These are phyloP conservation scores for Zizania palustris DNA, from an alignment of 202 grass and related monocot species.

Conservation along the genomic window DNA sequence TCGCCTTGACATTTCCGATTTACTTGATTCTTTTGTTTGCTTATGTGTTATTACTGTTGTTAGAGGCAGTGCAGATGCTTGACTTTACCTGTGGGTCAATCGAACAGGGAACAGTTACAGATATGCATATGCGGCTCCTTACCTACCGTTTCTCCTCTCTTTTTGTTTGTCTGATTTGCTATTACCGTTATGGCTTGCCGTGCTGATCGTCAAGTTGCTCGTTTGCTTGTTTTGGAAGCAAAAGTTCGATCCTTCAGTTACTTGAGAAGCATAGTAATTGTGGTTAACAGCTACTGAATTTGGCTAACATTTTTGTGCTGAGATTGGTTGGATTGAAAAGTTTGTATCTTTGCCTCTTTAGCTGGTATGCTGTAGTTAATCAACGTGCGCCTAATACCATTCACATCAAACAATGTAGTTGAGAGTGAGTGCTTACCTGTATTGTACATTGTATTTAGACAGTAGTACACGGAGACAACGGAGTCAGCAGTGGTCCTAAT, in stretches of 20 bases:
- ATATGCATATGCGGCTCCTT: constrained; percentile 1
- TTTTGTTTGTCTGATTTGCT: constrained; percentile 23
- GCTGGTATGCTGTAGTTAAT: constrained; percentile 30
- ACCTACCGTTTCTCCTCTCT: neutral
- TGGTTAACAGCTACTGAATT: neutral
- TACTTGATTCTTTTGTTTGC: constrained; percentile 31
- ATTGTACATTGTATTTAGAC: constrained; percentile 26
- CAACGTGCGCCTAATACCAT: constrained; percentile 27
- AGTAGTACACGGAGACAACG: neutral
- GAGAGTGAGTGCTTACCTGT: constrained; percentile 29
- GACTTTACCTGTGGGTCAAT: neutral
- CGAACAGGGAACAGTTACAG: neutral
- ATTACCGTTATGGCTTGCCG: constrained; percentile 1
- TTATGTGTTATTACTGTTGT: neutral
- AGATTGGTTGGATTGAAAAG: neutral
- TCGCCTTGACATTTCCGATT: neutral
- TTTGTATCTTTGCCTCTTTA: constrained; percentile 24
- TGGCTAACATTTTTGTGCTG: neutral
- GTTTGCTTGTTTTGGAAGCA: constrained; percentile 30
- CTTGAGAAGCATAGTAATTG: constrained; percentile 11
- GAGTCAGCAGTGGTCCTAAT: neutral
- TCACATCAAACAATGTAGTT: constrained; percentile 14
- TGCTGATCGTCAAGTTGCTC: neutral
- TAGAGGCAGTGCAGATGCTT: neutral
- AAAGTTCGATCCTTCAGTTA: constrained; percentile 31